A percentile compares a stretch with the other conserved stretches of the same genome.
Conservation (phyloP, 345 rosid species). For the Gossypium sturtianum region DNA sequence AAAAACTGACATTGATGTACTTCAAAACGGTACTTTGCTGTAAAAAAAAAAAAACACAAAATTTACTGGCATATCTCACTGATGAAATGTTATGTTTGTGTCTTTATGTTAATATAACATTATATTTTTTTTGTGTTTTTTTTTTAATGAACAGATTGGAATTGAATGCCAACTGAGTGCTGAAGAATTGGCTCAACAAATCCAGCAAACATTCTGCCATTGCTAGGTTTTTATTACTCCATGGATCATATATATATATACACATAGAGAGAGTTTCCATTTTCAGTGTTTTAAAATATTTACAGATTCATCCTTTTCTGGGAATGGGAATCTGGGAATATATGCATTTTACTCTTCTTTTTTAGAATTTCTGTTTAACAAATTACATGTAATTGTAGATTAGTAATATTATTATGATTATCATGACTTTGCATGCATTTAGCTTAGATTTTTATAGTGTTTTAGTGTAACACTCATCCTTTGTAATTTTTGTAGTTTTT, state of each 20-base stretch:
- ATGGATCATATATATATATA: background rate
- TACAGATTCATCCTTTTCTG: too few relatives aligned
- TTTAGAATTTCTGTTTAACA: background rate
- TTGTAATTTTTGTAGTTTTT: background rate
- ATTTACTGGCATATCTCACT: background rate
- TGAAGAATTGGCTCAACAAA: conserved; percentile 83
- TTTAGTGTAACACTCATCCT: background rate
- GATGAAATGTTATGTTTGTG: too few relatives aligned
- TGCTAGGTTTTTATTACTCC: background rate
- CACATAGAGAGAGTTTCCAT: background rate
- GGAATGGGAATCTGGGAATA: background rate
- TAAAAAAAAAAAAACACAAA: background rate
- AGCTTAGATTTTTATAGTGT: background rate
- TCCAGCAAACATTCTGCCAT: conserved; percentile 78
- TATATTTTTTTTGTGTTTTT: background rate
- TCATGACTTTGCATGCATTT: background rate
- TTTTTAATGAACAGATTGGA: conserved; percentile 64
- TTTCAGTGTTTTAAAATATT: too few relatives aligned
- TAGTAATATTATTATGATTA: background rate
- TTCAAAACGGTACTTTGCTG: background rate
- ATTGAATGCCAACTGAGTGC: conserved; percentile 94
- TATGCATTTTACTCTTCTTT: background rate
- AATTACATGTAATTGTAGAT: background rate
- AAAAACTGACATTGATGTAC: background rate
- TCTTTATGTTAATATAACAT: too few relatives aligned